Base-by-base conservation (phyloP, 2,329 filamentous ascomycete genomes). In the Calonectria hongkongensis region DNA sequence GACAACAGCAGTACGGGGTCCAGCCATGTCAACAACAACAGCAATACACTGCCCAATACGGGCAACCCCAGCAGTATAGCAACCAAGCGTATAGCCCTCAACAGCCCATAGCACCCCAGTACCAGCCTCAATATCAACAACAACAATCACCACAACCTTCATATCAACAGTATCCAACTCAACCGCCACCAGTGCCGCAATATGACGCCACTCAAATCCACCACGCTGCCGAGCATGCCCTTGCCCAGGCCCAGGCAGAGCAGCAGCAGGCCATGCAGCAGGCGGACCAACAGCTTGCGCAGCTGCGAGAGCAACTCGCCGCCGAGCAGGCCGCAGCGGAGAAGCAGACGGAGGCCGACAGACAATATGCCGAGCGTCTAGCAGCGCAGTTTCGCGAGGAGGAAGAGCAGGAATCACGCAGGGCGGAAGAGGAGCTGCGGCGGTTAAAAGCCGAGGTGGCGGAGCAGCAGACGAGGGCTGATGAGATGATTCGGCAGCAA, bases 361-460 rank as follows among this genome's bases (percentile, higher is more conserved):
- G 75, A 68, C 74, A 70, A 13, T 71, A 76, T 21, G 77, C 78
- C 8, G 78, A 79, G 36, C 64, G 66, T 15, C 28, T 80, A 4
- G 78, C 78, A 16, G 76, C 77, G 3, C 74, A 75, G 25, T 79
- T 73, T 30, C 74, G 75, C 15, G 71, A 71, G 9, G 74, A 79
- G 30, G 28, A 45, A 10, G 48, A 72, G 10, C 71, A 71, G 7
- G 75, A 77, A 4, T 65, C 62, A 18, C 72, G 74, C 45, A 41
- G 16, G 36, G 56, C 36, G 3, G 48, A 68, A 4, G n/a, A 12
- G 58, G 64, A 71, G 36, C 6, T 58, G 50, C 27, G 28, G 50
- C 33, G 67, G 27, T 30, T 70, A 56, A 48, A 21, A 48, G 27
- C 27, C 2, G 47, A 50, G 21, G 66, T 33, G 1, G 43, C 67